phyloP scores from a whole-genome alignment of 2,329 filamentous ascomycete genomes.

The Neurospora sp. region DNA sequence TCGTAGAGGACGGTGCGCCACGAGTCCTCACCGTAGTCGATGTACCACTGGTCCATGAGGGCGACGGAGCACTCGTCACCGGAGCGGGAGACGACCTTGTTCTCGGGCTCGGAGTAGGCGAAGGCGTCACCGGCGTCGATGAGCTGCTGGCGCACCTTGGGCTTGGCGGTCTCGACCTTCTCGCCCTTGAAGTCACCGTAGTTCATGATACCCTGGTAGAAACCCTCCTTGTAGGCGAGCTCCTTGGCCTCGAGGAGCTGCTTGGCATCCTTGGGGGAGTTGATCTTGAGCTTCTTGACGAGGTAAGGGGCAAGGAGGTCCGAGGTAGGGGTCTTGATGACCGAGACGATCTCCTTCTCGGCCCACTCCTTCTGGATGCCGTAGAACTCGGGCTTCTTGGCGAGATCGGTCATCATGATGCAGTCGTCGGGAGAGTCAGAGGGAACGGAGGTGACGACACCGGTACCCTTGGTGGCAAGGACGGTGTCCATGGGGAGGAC shows the following conservation, averaged over 20 bases:
- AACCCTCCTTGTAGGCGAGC: slow-evolving; percentile 92
- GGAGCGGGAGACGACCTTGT: slow-evolving; percentile 77
- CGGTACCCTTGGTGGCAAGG: slow-evolving; percentile 86
- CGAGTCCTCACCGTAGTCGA: slow-evolving; percentile 86
- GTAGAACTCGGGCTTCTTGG: slow-evolving; percentile 94
- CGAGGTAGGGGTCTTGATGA: slow-evolving; percentile 83
- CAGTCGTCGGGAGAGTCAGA: slow-evolving; percentile 92
- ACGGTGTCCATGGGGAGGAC: slow-evolving; percentile 95
- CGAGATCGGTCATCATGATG: slow-evolving; percentile 76
- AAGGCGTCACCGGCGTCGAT: slow-evolving; percentile 58
- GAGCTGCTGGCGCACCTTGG: slow-evolving; percentile 69
- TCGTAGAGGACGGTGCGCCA: slow-evolving; percentile 72
- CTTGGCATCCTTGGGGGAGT: slow-evolving; percentile 88
- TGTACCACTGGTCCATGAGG: slow-evolving; percentile 93
- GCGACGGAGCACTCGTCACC: slow-evolving; percentile 75
- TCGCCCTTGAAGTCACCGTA: slow-evolving; percentile 82
- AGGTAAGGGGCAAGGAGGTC: slow-evolving; percentile 75
- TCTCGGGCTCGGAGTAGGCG: slow-evolving; percentile 87
- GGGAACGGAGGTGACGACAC: slow-evolving; percentile 90
- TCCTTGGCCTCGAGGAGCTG: slow-evolving; percentile 92
- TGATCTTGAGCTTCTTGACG: slow-evolving; percentile 90
- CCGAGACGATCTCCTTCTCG: slow-evolving; percentile 76
- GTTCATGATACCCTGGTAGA: slow-evolving; percentile 84
- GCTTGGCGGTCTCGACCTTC: slow-evolving; percentile 78
- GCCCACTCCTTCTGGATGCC: slow-evolving; percentile 96